Percentiles rank a stretch among this genome's conserved stretches.
Conservation (phyloP, 2,329 filamentous ascomycete genomes). For the Aspergillus phoenicis region DNA sequence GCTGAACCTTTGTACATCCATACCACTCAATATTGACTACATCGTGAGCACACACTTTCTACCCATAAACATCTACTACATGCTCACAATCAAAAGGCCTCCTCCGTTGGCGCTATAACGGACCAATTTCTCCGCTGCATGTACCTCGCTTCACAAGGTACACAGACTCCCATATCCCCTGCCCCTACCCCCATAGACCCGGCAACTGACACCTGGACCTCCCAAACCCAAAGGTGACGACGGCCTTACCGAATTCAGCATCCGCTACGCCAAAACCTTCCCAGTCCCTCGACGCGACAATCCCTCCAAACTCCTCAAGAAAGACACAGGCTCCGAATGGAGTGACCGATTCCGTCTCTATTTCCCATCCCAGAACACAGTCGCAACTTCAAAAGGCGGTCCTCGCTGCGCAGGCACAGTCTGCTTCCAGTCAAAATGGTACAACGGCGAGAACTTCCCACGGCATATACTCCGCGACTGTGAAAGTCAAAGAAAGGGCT, state of each 20-base stretch:
- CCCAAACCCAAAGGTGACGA: slow-evolving; percentile 45
- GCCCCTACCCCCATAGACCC: background rate
- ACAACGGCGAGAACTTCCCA: slow-evolving; percentile 70
- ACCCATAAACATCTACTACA: slow-evolving; percentile 11
- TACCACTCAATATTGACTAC: slow-evolving; percentile 69
- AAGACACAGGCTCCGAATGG: slow-evolving; percentile 40
- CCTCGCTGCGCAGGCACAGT: slow-evolving; percentile 74
- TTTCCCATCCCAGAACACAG: slow-evolving; percentile 75
- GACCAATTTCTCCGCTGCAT: slow-evolving; percentile 65
- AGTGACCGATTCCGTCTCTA: slow-evolving; percentile 69
- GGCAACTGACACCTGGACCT: slow-evolving; percentile 1
- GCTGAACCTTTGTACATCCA: slow-evolving; percentile 62
- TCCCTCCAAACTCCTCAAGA: slow-evolving; percentile 46
- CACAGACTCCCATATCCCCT: slow-evolving; percentile 2
- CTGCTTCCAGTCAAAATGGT: slow-evolving; percentile 74
- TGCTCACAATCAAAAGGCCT: slow-evolving; percentile 55
- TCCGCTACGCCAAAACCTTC: slow-evolving; percentile 37
- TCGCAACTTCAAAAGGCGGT: slow-evolving; percentile 66
- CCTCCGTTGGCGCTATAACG: slow-evolving; percentile 79
- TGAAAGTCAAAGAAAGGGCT: slow-evolving; percentile 66
- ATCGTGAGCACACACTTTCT: slow-evolving; percentile 53
- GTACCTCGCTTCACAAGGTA: slow-evolving; percentile 61
- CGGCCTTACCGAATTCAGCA: slow-evolving; percentile 47
- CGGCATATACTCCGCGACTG: slow-evolving; percentile 72
- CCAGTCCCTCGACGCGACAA: slow-evolving; percentile 39